These are phyloP conservation scores for Spergularia bocconei DNA, from an alignment of 148 eudicot species.

Conservation along the genomic window DNA sequence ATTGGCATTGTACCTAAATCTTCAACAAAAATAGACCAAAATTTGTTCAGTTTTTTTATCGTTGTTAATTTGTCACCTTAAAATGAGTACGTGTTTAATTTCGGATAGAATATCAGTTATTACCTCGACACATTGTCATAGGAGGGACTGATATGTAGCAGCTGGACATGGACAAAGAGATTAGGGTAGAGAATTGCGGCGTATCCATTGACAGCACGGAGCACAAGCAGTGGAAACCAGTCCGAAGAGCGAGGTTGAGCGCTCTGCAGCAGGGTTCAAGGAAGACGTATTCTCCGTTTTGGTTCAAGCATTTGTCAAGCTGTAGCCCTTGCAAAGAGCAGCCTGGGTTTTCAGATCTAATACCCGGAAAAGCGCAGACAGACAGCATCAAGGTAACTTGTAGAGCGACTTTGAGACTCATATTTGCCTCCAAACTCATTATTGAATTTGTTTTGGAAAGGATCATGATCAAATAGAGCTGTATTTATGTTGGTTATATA, in stretches of 20 bases:
- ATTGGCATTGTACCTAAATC: slow-evolving; percentile 33
- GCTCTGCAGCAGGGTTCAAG: slow-evolving; percentile 34
- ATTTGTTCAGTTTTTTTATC: too few relatives aligned
- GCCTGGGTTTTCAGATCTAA: slow-evolving; percentile 15
- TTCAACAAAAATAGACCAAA: slow-evolving; percentile 10
- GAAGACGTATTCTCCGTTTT: slow-evolving; percentile 27
- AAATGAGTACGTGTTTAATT: neutral
- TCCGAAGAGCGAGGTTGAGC: slow-evolving; percentile 29
- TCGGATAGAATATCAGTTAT: neutral
- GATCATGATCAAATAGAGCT: neutral
- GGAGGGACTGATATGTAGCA: slow-evolving; percentile 36
- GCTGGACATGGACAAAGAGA: slow-evolving; percentile 33
- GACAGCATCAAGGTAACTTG: slow-evolving; percentile 12
- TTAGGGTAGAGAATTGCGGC: slow-evolving; percentile 24
- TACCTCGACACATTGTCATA: slow-evolving; percentile 36
- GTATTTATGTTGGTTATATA: neutral
- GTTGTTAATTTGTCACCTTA: too few relatives aligned
- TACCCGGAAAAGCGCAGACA: neutral
- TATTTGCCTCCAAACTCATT: neutral
- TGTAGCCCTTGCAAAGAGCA: slow-evolving; percentile 28
- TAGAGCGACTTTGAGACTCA: slow-evolving; percentile 15
- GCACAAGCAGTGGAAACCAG: slow-evolving; percentile 33
- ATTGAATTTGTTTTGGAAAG: neutral
- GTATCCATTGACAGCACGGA: slow-evolving; percentile 9
- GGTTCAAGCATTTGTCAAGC: slow-evolving; percentile 34